Evolutionary conservation across 2,329 filamentous ascomycete species (phyloP), one percentile per base, ranked within the genome.

Genomic region (Knoxdaviesia capensis): DNA sequence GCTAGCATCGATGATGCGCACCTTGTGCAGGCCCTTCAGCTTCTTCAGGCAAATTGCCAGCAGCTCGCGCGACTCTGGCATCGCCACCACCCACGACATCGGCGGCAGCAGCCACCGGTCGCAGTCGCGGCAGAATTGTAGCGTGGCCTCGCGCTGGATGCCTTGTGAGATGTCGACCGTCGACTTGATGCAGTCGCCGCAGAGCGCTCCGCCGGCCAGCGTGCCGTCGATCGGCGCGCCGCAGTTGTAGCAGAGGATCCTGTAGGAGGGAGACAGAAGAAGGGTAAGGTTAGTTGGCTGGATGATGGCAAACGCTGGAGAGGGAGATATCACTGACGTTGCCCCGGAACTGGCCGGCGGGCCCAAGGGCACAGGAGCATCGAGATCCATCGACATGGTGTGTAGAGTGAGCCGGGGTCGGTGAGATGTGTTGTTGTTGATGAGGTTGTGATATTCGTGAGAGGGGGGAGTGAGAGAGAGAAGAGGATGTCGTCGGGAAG

Each of bases 221-320:
- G 86, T 94, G 59, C 90, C 90, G 60, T 94, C 87, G 54, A 98
- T 94, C 35, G 88, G 80, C 46, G 84, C 86, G 55, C 88, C 90
- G 60, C 90, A 98, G 69, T 96, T 94, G 66, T 85, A 94, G 63
- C 90, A 98, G 45, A 98, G 80, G 56, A 96, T 94, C n/a, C 77
- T 83, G 45, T 30, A 40, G 11, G 41, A 28, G 34, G 40, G 20
- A 20, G 20, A 20, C 20, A 20, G 20, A 20, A 20, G 20, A 20
- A 20, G 20, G 20, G 20, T 20, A 3, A 20, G 20, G 20, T 20
- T 20, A 20, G 20, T 20, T 20, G 20, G 20, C 20, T 20, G 20
- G 20, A 20, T 20, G 2, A 20, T 3, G 20, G 20, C 20, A 20
- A 20, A 20, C 20, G 20, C 20, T 11, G 31, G 32, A 31, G 30